These are phyloP conservation scores for Metschnikowia drakensbergensis DNA, from an alignment of 805 yeast genomes.

Conservation along the genomic window DNA sequence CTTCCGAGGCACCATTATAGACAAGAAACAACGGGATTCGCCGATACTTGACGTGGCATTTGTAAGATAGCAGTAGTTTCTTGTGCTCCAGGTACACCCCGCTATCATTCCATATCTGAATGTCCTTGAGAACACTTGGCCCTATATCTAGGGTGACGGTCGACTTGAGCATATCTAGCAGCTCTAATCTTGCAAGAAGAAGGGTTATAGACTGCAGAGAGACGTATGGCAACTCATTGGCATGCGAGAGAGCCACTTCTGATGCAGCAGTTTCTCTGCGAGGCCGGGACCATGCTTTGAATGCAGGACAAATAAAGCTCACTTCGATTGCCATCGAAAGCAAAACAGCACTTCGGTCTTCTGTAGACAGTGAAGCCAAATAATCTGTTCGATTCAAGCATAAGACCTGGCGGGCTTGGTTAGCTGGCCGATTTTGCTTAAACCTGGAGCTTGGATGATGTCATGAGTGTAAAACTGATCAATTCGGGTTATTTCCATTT, in stretches of 20 bases:
- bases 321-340: neutral
- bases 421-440: too few relatives aligned
- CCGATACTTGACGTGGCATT: constrained; percentile 9
- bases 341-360: neutral
- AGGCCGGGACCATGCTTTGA: neutral
- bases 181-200: neutral
- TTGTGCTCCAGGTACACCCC: neutral
- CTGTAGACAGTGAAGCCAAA: too few relatives aligned
- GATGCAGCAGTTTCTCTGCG: neutral
- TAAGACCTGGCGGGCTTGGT: too few relatives aligned
- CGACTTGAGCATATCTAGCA: constrained; percentile 9
- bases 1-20: constrained; percentile 16
- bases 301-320: neutral
- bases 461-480: too few relatives aligned
- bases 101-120: constrained; percentile 15
- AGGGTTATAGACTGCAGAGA: neutral
- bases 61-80: constrained; percentile 2
- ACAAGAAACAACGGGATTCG: constrained; percentile 16
- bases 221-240: neutral
- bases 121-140: constrained; percentile 6
- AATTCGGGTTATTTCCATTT: too few relatives aligned
- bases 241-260: neutral
- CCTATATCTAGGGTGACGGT: constrained; percentile 10
- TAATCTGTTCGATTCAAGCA: too few relatives aligned
- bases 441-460: too few relatives aligned